These are phyloP conservation scores for Hirsutella rhossiliensis DNA, from an alignment of 2,329 filamentous ascomycete genomes.

Conservation along the genomic window DNA sequence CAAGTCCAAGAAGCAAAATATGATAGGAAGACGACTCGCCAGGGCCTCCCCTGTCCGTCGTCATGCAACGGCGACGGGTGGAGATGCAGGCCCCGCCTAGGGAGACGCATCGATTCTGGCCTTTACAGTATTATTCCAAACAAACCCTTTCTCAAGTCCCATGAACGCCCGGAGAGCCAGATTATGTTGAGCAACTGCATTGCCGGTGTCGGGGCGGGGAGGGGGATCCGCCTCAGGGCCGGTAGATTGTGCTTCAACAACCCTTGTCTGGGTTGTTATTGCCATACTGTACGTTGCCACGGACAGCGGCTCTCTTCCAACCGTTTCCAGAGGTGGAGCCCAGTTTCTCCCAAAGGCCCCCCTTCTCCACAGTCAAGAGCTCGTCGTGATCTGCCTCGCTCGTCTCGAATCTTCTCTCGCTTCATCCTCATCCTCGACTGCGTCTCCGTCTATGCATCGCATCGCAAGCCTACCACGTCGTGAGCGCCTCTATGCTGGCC, in stretches of 20 bases:
- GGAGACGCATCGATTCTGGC: too few relatives aligned
- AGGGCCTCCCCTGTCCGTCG: too few relatives aligned
- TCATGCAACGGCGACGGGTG: too few relatives aligned
- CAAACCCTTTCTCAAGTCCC: too few relatives aligned
- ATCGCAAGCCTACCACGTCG: background rate
- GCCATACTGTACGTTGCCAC: background rate
- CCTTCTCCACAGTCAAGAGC: conserved; percentile 2
- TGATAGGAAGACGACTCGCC: too few relatives aligned
- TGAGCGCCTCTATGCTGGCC: background rate
- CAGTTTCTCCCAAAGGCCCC: conserved; percentile 13
- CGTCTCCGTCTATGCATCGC: background rate
- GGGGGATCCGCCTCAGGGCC: too few relatives aligned
- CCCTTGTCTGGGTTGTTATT: background rate
- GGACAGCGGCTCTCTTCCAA: conserved; percentile 17
- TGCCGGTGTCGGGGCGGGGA: too few relatives aligned
- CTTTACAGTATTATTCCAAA: too few relatives aligned
- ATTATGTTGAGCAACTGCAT: too few relatives aligned
- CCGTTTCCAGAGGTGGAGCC: conserved; percentile 24
- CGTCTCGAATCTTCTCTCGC: background rate
- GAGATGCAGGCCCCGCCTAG: too few relatives aligned
- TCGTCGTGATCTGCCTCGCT: background rate
- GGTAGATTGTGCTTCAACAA: background rate
- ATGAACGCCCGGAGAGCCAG: too few relatives aligned
- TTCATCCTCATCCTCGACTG: background rate
- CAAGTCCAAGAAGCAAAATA: too few relatives aligned